Percentiles rank a stretch among this genome's conserved stretches.
phyloP scores from a whole-genome alignment of 1,139 yeast species.

The Saccharomyces hybrid region DNA sequence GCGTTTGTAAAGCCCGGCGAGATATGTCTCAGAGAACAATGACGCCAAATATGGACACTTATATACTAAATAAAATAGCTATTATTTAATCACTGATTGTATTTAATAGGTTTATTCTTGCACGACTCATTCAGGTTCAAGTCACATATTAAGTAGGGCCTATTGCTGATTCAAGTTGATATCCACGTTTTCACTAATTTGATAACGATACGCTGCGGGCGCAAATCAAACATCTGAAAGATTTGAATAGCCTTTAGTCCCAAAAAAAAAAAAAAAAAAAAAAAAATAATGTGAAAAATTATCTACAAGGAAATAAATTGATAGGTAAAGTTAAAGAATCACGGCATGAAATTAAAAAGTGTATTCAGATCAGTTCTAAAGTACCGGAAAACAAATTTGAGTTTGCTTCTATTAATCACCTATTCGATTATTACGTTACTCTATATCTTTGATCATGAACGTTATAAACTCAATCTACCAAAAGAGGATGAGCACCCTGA shows the following conservation, averaged over 20 bases:
- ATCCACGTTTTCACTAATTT: not conserved
- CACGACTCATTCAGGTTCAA: not conserved
- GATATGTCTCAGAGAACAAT: not conserved
- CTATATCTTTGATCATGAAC: conserved; percentile 14
- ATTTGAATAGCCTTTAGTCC: not conserved
- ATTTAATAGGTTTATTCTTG: not conserved
- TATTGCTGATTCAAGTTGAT: not conserved
- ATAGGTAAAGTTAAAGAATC: not conserved
- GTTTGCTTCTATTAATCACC: conserved; percentile 20
- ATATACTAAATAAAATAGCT: not conserved
- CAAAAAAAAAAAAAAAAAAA: not conserved
- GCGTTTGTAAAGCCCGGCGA: conserved; percentile 24
- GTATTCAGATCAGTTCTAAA: conserved; percentile 17
- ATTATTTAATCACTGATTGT: not conserved
- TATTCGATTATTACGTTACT: conserved; percentile 15
- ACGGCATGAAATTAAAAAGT: conserved; percentile 3
- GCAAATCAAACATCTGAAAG: not conserved
- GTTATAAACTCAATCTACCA: conserved; percentile 16
- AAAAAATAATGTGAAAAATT: not conserved
- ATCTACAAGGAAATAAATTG: not conserved
- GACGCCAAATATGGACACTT: conserved; percentile 1
- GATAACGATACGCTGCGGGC: not conserved
- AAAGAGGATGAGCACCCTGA: conserved; percentile 10
- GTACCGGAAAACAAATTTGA: conserved; percentile 27
- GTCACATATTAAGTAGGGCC: no score